Evolutionary conservation across 768 basidiomycete genomes (phyloP), one percentile per base, ranked within the genome.

Genomic region (Amanita molliuscula): DNA sequence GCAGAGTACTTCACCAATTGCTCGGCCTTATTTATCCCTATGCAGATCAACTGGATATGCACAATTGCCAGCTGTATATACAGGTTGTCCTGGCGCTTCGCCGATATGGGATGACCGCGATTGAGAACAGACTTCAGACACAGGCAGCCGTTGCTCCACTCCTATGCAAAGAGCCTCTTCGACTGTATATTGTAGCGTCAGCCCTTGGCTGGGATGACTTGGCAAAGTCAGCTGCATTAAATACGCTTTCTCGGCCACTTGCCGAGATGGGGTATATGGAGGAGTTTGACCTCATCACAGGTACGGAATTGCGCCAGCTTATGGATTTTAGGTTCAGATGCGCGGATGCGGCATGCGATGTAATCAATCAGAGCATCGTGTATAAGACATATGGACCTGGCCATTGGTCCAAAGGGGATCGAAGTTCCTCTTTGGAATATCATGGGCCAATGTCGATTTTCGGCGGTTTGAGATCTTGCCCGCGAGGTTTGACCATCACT

Each of bases 241-340:
- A 51, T n/a, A 51, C 43, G 11, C 43, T 51, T 23, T 44, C 5
- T 2, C 20, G 15, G 9, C 50, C 50, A 36, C 37, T 45, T 3
- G 3, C 11, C 5, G 23, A 37, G 13, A 35, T 44, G 29, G 15
- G 9, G 6, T 31, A 37, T 6, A 26, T 33, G 10, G 10, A 44
- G 5, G 42, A 50, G 23, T 34, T 50, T 2, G 31, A 44, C 7
- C 42, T 45, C 10, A 45, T 51, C 4, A 45, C 42, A 3, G 43
- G 34, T 2, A 23, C 28, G 8, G 36, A 44, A 16, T 35, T 45
- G 15, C 29, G 36, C n/a, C 41, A 10, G 23, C 31, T 51, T 20
- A 6, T 44, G 20, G 15, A 2, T 35, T 51, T 23, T 11, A 34
- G 44, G 5, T 51, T 51, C 33, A 44, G 16, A 31, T 51, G 50